Percentiles rank a stretch among this genome's conserved stretches.
Conservation (phyloP, 306 rosid genomes). For the Prinsepia uniflora region DNA sequence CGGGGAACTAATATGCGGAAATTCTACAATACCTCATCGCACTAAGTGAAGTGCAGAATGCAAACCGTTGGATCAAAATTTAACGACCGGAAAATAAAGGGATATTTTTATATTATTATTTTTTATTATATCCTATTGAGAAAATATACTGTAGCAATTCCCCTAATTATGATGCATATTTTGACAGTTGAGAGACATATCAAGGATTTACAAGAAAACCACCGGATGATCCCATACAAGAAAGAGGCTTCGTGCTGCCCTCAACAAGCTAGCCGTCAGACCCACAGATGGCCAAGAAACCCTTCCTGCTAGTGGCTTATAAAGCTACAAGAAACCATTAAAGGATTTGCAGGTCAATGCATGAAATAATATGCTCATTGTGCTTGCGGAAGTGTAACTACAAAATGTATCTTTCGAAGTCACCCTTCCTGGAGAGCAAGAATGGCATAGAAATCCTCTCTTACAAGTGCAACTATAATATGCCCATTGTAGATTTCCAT, state of each 20-base stretch:
- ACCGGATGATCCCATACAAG: slow-evolving; percentile 47
- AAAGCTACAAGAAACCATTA: slow-evolving; percentile 8
- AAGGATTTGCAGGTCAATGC: not conserved
- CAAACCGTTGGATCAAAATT: too few relatives aligned
- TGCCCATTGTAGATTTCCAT: not conserved
- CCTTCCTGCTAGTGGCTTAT: not conserved
- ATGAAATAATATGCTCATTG: not conserved
- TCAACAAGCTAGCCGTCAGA: slow-evolving; percentile 54
- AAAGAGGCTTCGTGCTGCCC: slow-evolving; percentile 59
- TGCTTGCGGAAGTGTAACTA: not conserved
- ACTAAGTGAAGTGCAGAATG: too few relatives aligned
- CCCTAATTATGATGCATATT: slow-evolving; percentile 10
- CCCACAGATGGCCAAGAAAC: slow-evolving; percentile 25
- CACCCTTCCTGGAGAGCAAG: not conserved
- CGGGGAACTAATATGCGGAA: too few relatives aligned
- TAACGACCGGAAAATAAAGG: too few relatives aligned
- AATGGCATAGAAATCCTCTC: not conserved
- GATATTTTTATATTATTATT: too few relatives aligned
- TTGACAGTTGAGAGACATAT: slow-evolving; percentile 81
- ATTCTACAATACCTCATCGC: too few relatives aligned
- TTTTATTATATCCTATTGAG: too few relatives aligned
- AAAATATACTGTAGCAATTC: too few relatives aligned
- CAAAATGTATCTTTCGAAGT: not conserved
- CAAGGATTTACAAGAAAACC: slow-evolving; percentile 84
- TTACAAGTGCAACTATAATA: not conserved